Evolutionary conservation across 768 basidiomycete species (phyloP), one percentile per base, ranked within the genome.

Genomic region (Pleurotus cornucopiae): DNA sequence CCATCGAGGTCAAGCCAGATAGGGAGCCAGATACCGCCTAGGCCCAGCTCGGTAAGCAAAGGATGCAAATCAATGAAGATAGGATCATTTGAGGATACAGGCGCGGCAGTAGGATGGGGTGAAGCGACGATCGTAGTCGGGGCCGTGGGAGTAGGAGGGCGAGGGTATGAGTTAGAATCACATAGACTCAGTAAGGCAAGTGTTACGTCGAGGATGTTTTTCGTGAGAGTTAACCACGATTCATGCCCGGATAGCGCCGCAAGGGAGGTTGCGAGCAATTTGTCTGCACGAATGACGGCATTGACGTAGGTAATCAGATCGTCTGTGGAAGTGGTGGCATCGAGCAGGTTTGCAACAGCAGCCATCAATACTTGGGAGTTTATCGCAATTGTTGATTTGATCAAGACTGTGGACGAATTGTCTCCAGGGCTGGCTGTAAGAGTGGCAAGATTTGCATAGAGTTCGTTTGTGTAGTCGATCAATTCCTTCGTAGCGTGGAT

Each of bases 1-100:
- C 51, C 51, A 41, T 53, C 51, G 39, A 53, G 37, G 38, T 53
- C 51, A n/a, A 53, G 18, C 14, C n/a, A 11, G 51, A n/a, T 41
- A 39, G 5, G 12, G 3, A 44, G 16, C 16, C 14, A 39, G 7
- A 18, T 30, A 39, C 39, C 51, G 20, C 51, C 51, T 7, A 53
- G 39, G 11, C 34, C 20, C 21, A 53, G 39, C 16, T 39, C 37
- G 14, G 34, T 13, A 13, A 53, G 38, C 14, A 53, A 41, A 11
- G 51, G 51, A 12, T 37, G 21, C 6, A 53, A 39, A 23, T 53
- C 38, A 20, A 53, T n/a, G 51, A 40, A 39, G 23, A 53, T 41
- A 1, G 51, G 51, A 47, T 20, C 18, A 13, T 47, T 47, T 20
- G 16, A 14, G 0, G 51, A 20, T 5, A n/a, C 18, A 38, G 49